A percentile compares a stretch with the other conserved stretches of the same genome.
Evolutionary conservation across 208 protist genomes (phyloP).

Genomic region (Leishmania turanica): DNA sequence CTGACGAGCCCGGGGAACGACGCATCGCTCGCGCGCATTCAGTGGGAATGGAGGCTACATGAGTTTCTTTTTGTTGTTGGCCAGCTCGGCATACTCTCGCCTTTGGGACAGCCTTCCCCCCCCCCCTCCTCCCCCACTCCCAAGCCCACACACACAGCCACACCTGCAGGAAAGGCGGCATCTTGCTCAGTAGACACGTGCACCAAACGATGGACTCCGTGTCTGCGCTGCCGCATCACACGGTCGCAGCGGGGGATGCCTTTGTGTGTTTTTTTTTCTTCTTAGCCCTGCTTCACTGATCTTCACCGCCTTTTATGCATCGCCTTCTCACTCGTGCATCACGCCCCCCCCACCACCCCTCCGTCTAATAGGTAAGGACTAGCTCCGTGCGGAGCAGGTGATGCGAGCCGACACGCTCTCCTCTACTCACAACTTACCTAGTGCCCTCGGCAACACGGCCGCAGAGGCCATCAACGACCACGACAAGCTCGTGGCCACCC

Average conservation of each 20-base stretch:
- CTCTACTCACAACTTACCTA: background rate
- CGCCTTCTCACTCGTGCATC: background rate
- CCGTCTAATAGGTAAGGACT: background rate
- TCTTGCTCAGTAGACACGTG: background rate
- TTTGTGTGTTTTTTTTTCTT: background rate
- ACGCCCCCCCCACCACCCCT: background rate
- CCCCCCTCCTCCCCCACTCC: too few relatives aligned
- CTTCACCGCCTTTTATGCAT: background rate
- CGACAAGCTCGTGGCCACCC: slow-evolving; percentile 4
- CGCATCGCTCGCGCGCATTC: background rate
- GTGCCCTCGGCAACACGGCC: slow-evolving; percentile 2
- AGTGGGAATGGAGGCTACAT: background rate
- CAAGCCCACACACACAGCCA: too few relatives aligned
- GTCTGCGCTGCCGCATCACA: background rate
- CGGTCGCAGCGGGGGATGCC: background rate
- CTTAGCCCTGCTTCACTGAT: background rate
- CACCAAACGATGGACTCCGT: background rate
- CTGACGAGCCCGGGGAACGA: background rate
- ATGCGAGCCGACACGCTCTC: background rate
- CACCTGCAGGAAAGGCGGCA: background rate
- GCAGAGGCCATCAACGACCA: slow-evolving; percentile 11
- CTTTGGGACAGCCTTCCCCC: background rate
- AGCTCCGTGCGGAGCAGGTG: background rate
- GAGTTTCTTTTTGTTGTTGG: background rate
- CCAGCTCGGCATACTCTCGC: background rate